Percentiles rank a stretch among this genome's conserved stretches.
These are phyloP conservation scores for Candida frijolesensis DNA, from an alignment of 1,139 yeast species.

Conservation along the genomic window DNA sequence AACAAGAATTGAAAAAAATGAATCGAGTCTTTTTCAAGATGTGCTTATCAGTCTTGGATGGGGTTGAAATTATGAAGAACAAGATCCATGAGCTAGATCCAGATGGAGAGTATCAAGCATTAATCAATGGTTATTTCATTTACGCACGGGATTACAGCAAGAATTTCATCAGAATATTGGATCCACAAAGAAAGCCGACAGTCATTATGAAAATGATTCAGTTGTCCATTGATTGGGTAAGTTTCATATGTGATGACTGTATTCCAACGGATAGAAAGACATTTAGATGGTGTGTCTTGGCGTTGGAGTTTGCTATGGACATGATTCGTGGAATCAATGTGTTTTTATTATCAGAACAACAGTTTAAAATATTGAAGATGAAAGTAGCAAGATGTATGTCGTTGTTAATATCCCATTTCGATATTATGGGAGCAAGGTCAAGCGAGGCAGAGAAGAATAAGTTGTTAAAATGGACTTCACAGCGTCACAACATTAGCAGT, in stretches of 20 bases:
- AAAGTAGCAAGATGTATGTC: conserved; percentile 97
- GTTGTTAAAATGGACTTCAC: conserved; percentile 53
- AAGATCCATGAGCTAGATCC: conserved; percentile 40
- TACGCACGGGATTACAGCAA: conserved; percentile 86
- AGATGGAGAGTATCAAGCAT: conserved; percentile 69
- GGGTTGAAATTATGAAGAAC: conserved; percentile 57
- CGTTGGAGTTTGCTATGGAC: conserved; percentile 94
- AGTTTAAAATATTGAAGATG: conserved; percentile 68
- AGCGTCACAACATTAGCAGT: conserved; percentile 46
- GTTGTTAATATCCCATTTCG: conserved; percentile 89
- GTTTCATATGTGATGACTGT: conserved; percentile 92
- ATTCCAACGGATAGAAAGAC: conserved; percentile 89
- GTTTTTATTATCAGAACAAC: conserved; percentile 74
- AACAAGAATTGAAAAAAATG: conserved; percentile 69
- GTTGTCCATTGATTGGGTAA: conserved; percentile 86
- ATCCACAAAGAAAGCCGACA: conserved; percentile 64
- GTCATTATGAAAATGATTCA: conserved; percentile 75
- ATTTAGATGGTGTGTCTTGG: conserved; percentile 94
- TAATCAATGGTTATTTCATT: conserved; percentile 73
- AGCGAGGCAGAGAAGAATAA: conserved; percentile 73
- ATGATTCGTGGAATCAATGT: conserved; percentile 92
- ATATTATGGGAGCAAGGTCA: conserved; percentile 97
- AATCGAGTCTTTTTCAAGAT: conserved; percentile 71
- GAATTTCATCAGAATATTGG: conserved; percentile 66
- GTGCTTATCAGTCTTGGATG: conserved; percentile 66